A percentile compares a stretch with the other conserved stretches of the same genome.
phyloP scores from a whole-genome alignment of 2,329 filamentous ascomycete species.

The Nemania abortiva region DNA sequence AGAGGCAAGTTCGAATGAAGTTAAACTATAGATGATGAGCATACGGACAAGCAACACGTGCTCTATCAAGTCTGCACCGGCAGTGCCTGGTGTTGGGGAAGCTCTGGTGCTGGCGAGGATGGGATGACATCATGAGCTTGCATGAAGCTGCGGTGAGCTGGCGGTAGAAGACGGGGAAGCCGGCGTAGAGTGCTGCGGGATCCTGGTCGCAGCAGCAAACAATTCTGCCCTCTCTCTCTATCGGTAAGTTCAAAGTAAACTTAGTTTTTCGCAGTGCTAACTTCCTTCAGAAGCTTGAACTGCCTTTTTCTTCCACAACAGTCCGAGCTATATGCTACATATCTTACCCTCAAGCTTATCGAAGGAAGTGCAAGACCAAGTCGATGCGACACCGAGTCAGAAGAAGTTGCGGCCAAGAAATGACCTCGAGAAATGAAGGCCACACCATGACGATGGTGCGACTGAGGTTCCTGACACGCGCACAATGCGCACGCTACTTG shows the following conservation, averaged over 20 bases:
- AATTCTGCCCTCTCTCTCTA: not conserved
- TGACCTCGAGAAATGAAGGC: not conserved
- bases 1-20: conserved; percentile 2
- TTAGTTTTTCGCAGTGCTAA: conserved; percentile 10
- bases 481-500: not conserved
- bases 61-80: not conserved
- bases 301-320: not conserved
- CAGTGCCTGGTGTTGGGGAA: not conserved
- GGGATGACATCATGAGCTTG: conserved; percentile 36
- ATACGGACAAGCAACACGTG: not conserved
- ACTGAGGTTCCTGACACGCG: not conserved
- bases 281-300: not conserved
- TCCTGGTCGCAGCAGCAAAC: conserved; percentile 14
- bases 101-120: conserved; percentile 3
- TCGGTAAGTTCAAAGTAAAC: conserved; percentile 22
- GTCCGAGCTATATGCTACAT: not conserved
- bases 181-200: not conserved
- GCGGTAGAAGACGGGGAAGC: not conserved
- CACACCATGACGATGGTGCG: not conserved
- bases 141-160: conserved; percentile 4
- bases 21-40: not conserved
- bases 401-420: not conserved
- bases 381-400: not conserved
- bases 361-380: not conserved
- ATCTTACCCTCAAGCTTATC: not conserved